Conservation (phyloP, 495 filamentous ascomycete genomes). For the Pyrenopolyporus hunteri region DNA sequence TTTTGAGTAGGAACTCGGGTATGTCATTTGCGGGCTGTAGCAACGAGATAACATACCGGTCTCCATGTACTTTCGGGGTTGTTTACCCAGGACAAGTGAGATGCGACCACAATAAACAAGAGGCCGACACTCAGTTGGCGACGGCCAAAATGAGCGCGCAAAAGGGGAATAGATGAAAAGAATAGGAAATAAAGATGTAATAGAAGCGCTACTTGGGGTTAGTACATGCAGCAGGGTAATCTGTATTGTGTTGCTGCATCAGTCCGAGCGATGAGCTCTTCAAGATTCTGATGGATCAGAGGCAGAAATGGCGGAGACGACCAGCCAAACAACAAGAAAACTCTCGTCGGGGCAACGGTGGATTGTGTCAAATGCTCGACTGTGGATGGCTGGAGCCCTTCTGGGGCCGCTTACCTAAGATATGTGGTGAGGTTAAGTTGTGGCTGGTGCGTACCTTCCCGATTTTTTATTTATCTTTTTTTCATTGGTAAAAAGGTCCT, state of each 20-base stretch:
- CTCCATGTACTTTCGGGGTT: conserved; percentile 40
- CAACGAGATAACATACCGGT: conserved; percentile 26
- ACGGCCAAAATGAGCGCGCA: conserved; percentile 5
- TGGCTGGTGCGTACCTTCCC: no score
- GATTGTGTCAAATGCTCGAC: no score
- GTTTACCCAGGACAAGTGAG: conserved; percentile 38
- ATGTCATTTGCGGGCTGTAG: not conserved
- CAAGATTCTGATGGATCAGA: conserved; percentile 15
- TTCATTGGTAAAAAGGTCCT: no score
- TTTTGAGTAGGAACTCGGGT: not conserved
- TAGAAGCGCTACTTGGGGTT: conserved; percentile 15
- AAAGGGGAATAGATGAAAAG: conserved; percentile 19
- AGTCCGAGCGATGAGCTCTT: conserved; percentile 1
- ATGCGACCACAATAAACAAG: conserved; percentile 43
- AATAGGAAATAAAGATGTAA: conserved; percentile 18
- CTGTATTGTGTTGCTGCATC: conserved; percentile 26
- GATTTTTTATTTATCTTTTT: no score
- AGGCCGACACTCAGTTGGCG: conserved; percentile 1
- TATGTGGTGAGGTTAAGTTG: no score
- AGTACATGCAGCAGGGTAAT: conserved; percentile 32
- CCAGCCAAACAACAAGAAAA: conserved; percentile 45
- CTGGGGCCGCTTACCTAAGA: not conserved
- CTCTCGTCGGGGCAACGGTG: conserved; percentile 45
- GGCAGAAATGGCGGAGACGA: conserved; percentile 33
- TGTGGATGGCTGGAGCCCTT: conserved; percentile 17